Evolutionary conservation across 2,329 filamentous ascomycete genomes (phyloP).

Genomic region (Scopulariopsis brevicaulis): DNA sequence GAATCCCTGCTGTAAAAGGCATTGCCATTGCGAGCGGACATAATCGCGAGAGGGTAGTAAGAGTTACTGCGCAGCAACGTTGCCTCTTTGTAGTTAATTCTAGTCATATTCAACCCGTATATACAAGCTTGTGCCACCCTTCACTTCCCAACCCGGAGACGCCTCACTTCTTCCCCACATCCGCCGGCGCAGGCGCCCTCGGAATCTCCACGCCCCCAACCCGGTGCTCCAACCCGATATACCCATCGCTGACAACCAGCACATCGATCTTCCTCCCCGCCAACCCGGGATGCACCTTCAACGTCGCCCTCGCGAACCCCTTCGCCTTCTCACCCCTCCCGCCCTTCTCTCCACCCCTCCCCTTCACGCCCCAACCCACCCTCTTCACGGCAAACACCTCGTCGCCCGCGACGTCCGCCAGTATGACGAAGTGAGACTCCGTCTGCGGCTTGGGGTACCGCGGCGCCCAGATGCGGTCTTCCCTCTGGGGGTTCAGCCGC

Average conservation of each 20-base stretch:
- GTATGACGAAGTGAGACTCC: conserved; percentile 82
- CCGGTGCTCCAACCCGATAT: conserved; percentile 59
- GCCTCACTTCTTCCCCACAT: conserved; percentile 27
- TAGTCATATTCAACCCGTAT: neutral
- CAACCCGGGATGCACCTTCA: conserved; percentile 45
- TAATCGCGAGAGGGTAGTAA: no score
- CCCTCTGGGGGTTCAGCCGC: conserved; percentile 55
- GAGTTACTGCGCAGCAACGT: no score
- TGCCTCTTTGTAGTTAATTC: no score
- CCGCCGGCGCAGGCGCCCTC: conserved; percentile 21
- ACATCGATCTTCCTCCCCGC: conserved; percentile 55
- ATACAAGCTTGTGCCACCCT: neutral
- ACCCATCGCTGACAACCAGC: conserved; percentile 74
- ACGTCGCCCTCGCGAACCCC: conserved; percentile 40
- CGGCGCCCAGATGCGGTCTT: conserved; percentile 74
- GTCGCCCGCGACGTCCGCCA: conserved; percentile 55
- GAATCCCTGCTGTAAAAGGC: no score
- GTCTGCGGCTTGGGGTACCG: conserved; percentile 89
- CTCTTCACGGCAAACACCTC: conserved; percentile 82
- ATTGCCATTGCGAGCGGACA: no score
- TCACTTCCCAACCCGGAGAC: neutral
- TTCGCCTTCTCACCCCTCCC: conserved; percentile 14
- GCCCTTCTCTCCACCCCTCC: conserved; percentile 1
- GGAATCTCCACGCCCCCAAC: conserved; percentile 40
- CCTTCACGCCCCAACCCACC: conserved; percentile 52